phyloP scores from a whole-genome alignment of 1,139 yeast genomes.

The Yamadazyma trypodendri region DNA sequence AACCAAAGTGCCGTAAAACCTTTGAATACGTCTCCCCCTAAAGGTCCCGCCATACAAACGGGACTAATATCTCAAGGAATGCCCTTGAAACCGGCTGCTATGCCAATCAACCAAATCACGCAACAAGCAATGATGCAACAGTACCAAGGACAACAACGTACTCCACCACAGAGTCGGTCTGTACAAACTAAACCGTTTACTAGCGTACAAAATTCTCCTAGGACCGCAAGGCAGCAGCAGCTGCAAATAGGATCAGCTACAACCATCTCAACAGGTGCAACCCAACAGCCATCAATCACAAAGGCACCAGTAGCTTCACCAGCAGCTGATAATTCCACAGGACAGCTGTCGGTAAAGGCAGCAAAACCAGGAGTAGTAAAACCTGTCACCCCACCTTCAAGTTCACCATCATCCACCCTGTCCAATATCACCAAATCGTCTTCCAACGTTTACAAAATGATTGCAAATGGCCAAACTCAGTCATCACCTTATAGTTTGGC shows the following conservation, averaged over 20 bases:
- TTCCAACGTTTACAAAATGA: constrained; percentile 5
- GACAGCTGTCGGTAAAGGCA: too few relatives aligned
- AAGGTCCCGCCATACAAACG: constrained; percentile 8
- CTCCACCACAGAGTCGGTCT: constrained; percentile 5
- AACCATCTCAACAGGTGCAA: not conserved
- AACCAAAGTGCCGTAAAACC: constrained; percentile 3
- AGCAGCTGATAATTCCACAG: not conserved
- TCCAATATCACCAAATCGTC: not conserved
- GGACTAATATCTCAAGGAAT: constrained; percentile 3
- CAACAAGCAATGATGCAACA: constrained; percentile 5
- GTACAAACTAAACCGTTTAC: too few relatives aligned
- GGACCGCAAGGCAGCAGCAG: constrained; percentile 2
- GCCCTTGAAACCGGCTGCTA: constrained; percentile 3
- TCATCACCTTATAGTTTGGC: not conserved
- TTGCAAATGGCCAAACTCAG: constrained; percentile 3
- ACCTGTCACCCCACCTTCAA: not conserved
- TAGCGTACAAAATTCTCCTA: constrained; percentile 6
- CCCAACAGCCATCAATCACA: too few relatives aligned
- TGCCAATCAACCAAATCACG: not conserved
- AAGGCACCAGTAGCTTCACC: not conserved
- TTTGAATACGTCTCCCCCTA: constrained; percentile 12
- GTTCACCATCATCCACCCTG: not conserved
- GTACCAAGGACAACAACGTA: constrained; percentile 11
- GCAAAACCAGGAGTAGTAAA: too few relatives aligned
- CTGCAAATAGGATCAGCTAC: not conserved